Percentiles rank a stretch among this genome's conserved stretches.
Conservation (phyloP, 805 yeast species). For the fission yeast (Schizosaccharomyces pombe) region DNA sequence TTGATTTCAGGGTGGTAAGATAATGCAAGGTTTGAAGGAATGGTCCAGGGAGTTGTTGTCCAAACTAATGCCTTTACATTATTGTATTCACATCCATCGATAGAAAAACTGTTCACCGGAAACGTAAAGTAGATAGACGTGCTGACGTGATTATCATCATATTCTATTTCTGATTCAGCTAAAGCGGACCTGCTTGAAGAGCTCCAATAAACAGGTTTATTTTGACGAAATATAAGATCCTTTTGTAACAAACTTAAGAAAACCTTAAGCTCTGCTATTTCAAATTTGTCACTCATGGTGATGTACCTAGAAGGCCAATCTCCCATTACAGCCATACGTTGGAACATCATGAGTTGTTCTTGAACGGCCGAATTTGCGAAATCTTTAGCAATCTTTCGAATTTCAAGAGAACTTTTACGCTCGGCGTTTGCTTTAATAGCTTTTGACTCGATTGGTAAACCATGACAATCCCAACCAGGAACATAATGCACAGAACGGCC, state of each 20-base stretch:
- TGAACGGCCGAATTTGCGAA: constrained; percentile 50
- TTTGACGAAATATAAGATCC: constrained; percentile 56
- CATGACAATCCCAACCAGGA: constrained; percentile 99
- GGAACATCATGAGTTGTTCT: constrained; percentile 39
- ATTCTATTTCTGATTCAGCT: constrained; percentile 91
- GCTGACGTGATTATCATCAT: constrained; percentile 46
- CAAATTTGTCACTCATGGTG: constrained; percentile 52
- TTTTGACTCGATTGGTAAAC: constrained; percentile 82
- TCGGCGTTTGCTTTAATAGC: constrained; percentile 31
- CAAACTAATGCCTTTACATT: constrained; percentile 28
- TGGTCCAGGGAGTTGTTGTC: constrained; percentile 98
- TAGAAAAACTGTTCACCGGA: constrained; percentile 20
- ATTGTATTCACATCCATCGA: constrained; percentile 10
- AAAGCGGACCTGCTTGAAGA: constrained; percentile 80
- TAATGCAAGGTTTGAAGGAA: constrained; percentile 68
- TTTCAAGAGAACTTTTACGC: constrained; percentile 22
- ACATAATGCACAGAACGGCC: constrained; percentile 44
- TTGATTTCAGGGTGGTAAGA: constrained; percentile 35
- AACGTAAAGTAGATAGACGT: constrained; percentile 47
- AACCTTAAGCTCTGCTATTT: constrained; percentile 45
- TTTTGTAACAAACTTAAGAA: constrained; percentile 41
- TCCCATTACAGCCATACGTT: constrained; percentile 55
- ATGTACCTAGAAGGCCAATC: constrained; percentile 53
- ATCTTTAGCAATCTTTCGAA: constrained; percentile 38
- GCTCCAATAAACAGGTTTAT: constrained; percentile 95